Conservation (phyloP, 2,329 filamentous ascomycete species). For the Aulographum hederae region DNA sequence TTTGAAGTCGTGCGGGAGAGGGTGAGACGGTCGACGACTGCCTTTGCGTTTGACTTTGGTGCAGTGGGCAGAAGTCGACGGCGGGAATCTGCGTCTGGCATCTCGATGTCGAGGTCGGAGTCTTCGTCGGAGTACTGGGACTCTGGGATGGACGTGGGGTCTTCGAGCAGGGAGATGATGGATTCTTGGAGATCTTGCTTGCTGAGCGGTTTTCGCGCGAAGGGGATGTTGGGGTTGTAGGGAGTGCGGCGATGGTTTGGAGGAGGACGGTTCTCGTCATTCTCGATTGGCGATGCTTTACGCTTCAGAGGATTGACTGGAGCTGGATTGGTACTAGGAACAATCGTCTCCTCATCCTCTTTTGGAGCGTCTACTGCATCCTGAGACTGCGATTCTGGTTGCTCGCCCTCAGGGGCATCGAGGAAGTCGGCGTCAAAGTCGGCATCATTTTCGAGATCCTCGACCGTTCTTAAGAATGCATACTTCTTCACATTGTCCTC, state of each 20-base stretch:
- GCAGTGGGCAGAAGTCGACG: no score
- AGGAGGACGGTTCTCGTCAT: constrained; percentile 1
- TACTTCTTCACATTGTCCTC: constrained; percentile 75
- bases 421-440: constrained; percentile 67
- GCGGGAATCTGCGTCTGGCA: no score
- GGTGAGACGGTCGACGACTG: no score
- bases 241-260: background rate
- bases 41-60: no score
- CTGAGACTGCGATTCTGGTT: no score
- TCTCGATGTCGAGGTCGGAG: constrained; percentile 10
- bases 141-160: constrained; percentile 35
- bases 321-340: constrained; percentile 9
- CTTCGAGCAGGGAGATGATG: constrained; percentile 66
- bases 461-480: constrained; percentile 79
- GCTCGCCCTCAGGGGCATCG: constrained; percentile 26
- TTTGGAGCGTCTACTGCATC: no score
- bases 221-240: no score
- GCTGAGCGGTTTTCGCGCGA: no score
- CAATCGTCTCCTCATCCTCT: no score
- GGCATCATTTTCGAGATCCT: constrained; percentile 55
- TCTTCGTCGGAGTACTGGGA: constrained; percentile 17
- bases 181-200: constrained; percentile 60
- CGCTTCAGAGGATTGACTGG: constrained; percentile 17
- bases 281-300: constrained; percentile 8
- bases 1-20: no score